phyloP scores from a whole-genome alignment of 768 basidiomycete species.

The Trametes meyenii region DNA sequence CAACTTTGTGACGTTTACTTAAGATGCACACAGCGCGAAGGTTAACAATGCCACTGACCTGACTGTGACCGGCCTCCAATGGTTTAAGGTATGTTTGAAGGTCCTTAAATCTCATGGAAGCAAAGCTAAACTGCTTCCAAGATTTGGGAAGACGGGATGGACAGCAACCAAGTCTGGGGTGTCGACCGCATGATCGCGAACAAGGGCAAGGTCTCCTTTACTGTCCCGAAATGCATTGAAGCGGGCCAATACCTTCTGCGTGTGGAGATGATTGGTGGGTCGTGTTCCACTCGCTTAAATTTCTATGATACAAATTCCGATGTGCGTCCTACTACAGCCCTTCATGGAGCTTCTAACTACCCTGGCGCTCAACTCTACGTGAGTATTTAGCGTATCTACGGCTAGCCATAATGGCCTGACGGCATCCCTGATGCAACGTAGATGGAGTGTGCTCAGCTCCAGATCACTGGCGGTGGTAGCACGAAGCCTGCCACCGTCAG shows the following conservation, averaged over 20 bases:
- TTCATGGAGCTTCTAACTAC: slow-evolving; percentile 48
- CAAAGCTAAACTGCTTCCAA: slow-evolving; percentile 15
- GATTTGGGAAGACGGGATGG: slow-evolving; percentile 50
- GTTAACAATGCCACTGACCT: slow-evolving; percentile 48
- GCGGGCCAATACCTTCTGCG: slow-evolving; percentile 53
- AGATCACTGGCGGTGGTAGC: slow-evolving; percentile 39
- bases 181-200: slow-evolving; percentile 49
- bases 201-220: slow-evolving; percentile 54
- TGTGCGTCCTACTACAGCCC: slow-evolving; percentile 33
- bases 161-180: slow-evolving; percentile 43
- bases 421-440: not conserved
- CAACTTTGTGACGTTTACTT: not conserved
- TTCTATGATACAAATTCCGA: too few species aligned
- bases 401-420: not conserved
- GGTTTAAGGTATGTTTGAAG: slow-evolving; percentile 43
- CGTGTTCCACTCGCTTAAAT: too few species aligned
- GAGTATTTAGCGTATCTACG: not conserved
- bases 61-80: slow-evolving; percentile 48
- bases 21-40: slow-evolving; percentile 41
- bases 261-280: slow-evolving; percentile 53
- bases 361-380: slow-evolving; percentile 63
- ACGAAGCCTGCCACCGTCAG: slow-evolving; percentile 37
- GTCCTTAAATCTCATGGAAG: too few species aligned
- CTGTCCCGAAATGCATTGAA: slow-evolving; percentile 48
- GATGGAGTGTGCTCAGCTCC: slow-evolving; percentile 44